Base-by-base conservation (phyloP, 495 filamentous ascomycete genomes). In the Penicillium odoratum region DNA sequence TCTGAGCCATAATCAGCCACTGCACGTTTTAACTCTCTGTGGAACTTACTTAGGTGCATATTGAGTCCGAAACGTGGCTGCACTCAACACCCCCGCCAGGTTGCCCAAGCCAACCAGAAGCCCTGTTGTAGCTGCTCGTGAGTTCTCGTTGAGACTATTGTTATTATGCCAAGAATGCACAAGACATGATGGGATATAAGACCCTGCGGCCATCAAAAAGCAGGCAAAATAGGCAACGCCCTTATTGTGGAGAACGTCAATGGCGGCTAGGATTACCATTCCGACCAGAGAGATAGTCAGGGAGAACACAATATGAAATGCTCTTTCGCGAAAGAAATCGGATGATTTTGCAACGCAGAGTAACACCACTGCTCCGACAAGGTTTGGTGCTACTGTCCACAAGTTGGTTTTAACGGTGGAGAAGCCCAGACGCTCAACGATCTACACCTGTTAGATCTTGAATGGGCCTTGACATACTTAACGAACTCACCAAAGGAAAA, bases 121-220 rank as follows among this genome's bases (percentile, higher is more conserved):
- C 0, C 76, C 75, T 2, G 74, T 74, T 42, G 70, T 74, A 7
- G 70, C 74, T 4, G 75, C 75, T 0, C 75, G 70, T 0, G 61
- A 81, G 48, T 83, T 85, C 69, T 91, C 87, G 59, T 90, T 78
- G 0, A 87, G 81, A 42, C 87, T 81, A 59, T 92, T 92, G 69
- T 90, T 91, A 63, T 87, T 89, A 64, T 88, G 87, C 86, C 83
- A 85, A 16, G 66, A 70, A 56, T 77, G 74, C 0, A 80, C 68
- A 7, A 81, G 48, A 65, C 72, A 74, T 0, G 51, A 73, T 46
- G 56, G 77, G 58, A 64, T 78, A 26, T 72, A 77, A 15, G 78
- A 67, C 0, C 76, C 76, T 73, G 86, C 87, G 10, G 83, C 85
- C 85, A 90, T 88, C 77, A 90, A 85, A 60, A 90, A 91, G 45